Evolutionary conservation across 2,329 filamentous ascomycete species (phyloP).

Genomic region (Parastagonospora avenae): DNA sequence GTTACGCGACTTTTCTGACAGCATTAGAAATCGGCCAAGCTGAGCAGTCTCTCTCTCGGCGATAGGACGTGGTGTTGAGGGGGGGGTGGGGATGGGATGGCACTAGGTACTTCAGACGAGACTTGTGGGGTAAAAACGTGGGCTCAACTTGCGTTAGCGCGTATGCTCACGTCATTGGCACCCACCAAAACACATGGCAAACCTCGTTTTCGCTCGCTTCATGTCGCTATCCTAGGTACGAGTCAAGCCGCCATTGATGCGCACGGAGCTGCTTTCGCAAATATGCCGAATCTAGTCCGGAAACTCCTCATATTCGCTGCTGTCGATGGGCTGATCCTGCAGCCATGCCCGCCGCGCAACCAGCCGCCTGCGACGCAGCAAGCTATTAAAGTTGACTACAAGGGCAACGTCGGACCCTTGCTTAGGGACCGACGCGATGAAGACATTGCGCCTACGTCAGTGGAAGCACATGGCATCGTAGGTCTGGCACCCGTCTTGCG

Average conservation of each 20-base stretch:
- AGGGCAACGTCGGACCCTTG: conserved; percentile 59
- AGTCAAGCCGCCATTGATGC: conserved; percentile 4
- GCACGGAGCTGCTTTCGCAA: conserved; percentile 3
- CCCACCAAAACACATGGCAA: not conserved
- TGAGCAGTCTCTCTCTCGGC: no score
- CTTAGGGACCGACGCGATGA: conserved; percentile 48
- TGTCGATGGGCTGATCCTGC: conserved; percentile 80
- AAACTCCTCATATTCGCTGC: conserved; percentile 82
- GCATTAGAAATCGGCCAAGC: no score
- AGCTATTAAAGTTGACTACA: conserved; percentile 74
- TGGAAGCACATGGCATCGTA: conserved; percentile 60
- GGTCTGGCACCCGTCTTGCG: conserved; percentile 51
- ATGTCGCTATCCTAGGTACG: not conserved
- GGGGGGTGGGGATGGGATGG: no score
- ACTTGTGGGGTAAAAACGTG: not conserved
- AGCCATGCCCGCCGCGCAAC: conserved; percentile 65
- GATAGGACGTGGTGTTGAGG: no score
- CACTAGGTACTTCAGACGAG: no score
- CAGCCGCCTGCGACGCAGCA: conserved; percentile 60
- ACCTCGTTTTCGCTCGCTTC: not conserved
- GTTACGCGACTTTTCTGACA: no score
- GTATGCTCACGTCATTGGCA: conserved; percentile 4
- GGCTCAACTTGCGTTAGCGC: no score
- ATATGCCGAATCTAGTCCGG: conserved; percentile 77
- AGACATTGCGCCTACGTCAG: conserved; percentile 42